phyloP scores from a whole-genome alignment of 352 stramenopile genomes.

The Phytophthora vignae region DNA sequence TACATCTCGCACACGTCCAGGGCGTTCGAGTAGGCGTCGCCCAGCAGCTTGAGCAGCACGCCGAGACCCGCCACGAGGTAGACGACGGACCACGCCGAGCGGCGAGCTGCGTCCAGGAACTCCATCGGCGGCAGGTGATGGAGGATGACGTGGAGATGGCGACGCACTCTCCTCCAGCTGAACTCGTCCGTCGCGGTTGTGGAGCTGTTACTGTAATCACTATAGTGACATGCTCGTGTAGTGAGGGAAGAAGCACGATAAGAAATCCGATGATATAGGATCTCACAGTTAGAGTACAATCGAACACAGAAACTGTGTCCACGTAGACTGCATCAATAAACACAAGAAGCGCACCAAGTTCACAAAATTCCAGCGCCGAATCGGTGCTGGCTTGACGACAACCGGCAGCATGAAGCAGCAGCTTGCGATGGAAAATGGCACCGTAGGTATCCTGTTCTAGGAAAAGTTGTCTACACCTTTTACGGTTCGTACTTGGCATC shows the following conservation, averaged over 20 bases:
- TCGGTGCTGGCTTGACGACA: not conserved
- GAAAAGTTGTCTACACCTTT: too few relatives aligned
- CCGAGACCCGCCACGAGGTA: slow-evolving; percentile 50
- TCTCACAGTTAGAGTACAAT: not conserved
- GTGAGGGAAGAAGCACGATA: not conserved
- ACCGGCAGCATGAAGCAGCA: too few relatives aligned
- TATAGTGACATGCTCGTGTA: not conserved
- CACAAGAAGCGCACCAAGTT: not conserved
- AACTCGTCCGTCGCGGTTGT: not conserved
- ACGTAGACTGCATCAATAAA: not conserved
- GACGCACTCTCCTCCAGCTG: not conserved
- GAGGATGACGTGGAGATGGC: not conserved
- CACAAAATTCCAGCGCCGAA: not conserved
- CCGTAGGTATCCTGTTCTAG: too few relatives aligned
- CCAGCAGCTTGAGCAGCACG: slow-evolving; percentile 54
- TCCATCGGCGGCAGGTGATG: slow-evolving; percentile 12
- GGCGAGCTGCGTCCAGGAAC: slow-evolving; percentile 28
- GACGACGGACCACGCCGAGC: slow-evolving; percentile 50
- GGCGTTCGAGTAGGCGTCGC: slow-evolving; percentile 54
- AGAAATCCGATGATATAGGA: not conserved
- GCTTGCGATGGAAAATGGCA: too few relatives aligned
- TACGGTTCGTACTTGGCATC: too few relatives aligned
- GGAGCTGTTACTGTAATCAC: not conserved
- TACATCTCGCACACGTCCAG: slow-evolving; percentile 64
- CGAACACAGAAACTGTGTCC: not conserved